These are phyloP conservation scores for Phylloboletellus chloephorus DNA, from an alignment of 1,284 basidiomycete species.

Conservation along the genomic window DNA sequence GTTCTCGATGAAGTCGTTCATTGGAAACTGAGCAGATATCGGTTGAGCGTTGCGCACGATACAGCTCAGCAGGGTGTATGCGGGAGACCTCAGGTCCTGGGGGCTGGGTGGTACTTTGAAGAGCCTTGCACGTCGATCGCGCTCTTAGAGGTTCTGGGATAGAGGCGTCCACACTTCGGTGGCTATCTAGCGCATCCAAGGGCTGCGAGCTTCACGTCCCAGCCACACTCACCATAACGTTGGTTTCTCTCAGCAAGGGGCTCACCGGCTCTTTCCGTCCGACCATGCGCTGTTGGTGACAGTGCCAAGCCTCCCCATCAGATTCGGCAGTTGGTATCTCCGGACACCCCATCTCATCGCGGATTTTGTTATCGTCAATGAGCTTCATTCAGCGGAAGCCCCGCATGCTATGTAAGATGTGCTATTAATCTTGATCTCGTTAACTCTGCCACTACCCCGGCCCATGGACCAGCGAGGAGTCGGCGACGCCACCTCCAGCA, in stretches of 20 bases:
- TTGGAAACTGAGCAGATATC: neutral
- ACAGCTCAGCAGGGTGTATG: neutral
- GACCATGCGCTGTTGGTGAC: conserved; percentile 3
- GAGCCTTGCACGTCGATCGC: neutral
- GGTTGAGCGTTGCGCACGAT: neutral
- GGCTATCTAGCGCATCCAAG: neutral
- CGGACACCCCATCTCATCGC: conserved; percentile 4
- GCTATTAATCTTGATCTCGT: neutral
- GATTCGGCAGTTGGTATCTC: conserved; percentile 12
- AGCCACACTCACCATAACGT: neutral
- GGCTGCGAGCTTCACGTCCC: neutral
- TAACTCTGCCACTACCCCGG: neutral
- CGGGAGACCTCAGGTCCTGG: neutral
- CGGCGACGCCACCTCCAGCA: neutral
- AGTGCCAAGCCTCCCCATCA: conserved; percentile 4
- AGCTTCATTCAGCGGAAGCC: neutral
- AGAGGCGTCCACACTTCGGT: neutral
- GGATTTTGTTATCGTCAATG: neutral
- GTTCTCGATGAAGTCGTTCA: no score
- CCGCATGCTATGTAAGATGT: neutral
- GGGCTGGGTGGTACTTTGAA: neutral
- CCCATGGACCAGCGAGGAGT: neutral
- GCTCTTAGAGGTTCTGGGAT: conserved; percentile 3
- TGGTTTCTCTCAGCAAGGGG: neutral
- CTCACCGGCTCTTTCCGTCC: conserved; percentile 11